A percentile compares a stretch with the other conserved stretches of the same genome.
Evolutionary conservation across 768 basidiomycete species (phyloP).

Genomic region (Suillus subalutaceus): DNA sequence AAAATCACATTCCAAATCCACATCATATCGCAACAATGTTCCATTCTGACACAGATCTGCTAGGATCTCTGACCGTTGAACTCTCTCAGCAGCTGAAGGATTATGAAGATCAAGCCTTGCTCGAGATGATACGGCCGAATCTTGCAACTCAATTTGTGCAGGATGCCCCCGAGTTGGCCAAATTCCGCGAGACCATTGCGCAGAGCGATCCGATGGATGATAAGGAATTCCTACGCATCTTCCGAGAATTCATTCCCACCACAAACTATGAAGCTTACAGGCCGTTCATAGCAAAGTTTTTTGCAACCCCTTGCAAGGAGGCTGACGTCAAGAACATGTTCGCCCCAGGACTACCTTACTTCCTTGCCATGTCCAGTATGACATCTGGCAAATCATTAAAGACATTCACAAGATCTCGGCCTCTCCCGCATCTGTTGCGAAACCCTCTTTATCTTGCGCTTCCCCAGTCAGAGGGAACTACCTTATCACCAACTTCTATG

Average conservation of each 20-base stretch:
- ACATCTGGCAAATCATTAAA: conserved; percentile 25
- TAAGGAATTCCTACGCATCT: conserved; percentile 18
- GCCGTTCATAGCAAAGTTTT: conserved; percentile 22
- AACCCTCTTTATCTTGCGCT: background rate
- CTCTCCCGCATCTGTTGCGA: background rate
- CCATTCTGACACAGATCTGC: background rate
- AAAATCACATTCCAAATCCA: background rate
- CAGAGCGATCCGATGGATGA: conserved; percentile 3
- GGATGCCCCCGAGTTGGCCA: background rate
- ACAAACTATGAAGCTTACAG: conserved; percentile 25
- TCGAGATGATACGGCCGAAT: conserved; percentile 6
- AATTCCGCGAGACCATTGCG: conserved; percentile 2
- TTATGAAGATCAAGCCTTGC: background rate
- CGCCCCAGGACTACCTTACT: conserved; percentile 26
- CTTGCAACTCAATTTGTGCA: conserved; percentile 3
- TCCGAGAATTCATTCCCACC: conserved; percentile 20
- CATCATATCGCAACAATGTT: background rate
- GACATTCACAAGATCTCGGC: conserved; percentile 26
- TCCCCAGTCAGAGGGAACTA: background rate
- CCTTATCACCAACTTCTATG: background rate
- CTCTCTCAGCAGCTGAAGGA: conserved; percentile 10
- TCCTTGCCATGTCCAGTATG: conserved; percentile 22
- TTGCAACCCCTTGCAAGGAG: conserved; percentile 7
- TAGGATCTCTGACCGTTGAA: background rate
- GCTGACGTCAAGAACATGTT: conserved; percentile 27